These are phyloP conservation scores for Vigna hirtella DNA, from an alignment of 306 rosid genomes.

Conservation along the genomic window DNA sequence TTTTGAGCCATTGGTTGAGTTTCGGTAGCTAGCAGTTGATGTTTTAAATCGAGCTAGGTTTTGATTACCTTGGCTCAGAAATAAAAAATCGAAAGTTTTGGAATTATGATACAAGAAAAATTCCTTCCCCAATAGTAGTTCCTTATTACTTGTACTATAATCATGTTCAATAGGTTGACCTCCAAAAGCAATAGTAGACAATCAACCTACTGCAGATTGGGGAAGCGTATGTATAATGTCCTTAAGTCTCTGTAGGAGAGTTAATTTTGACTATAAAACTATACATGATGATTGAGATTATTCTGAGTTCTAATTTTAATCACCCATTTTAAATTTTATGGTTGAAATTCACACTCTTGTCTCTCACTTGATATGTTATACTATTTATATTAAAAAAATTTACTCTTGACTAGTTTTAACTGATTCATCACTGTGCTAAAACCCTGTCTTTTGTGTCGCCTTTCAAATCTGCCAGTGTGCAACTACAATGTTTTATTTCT, in stretches of 20 bases:
- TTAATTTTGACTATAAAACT: neutral
- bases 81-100: neutral
- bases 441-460: neutral
- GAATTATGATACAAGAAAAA: neutral
- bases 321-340: neutral
- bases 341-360: neutral
- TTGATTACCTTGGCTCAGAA: neutral
- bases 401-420: slow-evolving; percentile 9
- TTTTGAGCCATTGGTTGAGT: slow-evolving; percentile 32
- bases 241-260: neutral
- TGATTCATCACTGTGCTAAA: slow-evolving; percentile 15
- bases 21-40: slow-evolving; percentile 15
- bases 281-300: neutral
- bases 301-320: neutral
- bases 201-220: slow-evolving; percentile 23
- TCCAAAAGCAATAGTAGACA: slow-evolving; percentile 26
- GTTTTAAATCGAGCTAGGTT: slow-evolving; percentile 23
- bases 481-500: slow-evolving; percentile 10
- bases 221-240: neutral
- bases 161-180: neutral
- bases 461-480: neutral
- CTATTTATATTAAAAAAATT: neutral
- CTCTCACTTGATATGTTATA: neutral
- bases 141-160: slow-evolving; percentile 3
- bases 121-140: neutral